Conservation (phyloP, 768 basidiomycete genomes). For the Chiua virens region DNA sequence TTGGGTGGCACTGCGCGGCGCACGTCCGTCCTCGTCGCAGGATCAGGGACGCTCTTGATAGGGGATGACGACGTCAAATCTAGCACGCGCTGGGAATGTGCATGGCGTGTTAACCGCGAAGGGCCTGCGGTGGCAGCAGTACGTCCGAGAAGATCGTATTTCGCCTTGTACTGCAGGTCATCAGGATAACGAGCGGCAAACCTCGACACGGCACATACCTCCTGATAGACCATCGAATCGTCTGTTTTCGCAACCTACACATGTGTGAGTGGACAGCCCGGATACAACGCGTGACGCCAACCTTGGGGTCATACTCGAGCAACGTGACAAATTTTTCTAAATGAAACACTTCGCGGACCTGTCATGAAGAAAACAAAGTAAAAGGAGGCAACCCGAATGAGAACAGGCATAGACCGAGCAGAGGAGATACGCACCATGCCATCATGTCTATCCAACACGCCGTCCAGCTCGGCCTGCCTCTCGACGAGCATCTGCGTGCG, state of each 20-base stretch:
- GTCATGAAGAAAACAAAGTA: neutral
- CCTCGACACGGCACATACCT: constrained; percentile 46
- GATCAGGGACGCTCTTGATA: constrained; percentile 6
- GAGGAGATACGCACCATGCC: constrained; percentile 56
- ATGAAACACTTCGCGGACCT: constrained; percentile 90
- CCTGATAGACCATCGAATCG: constrained; percentile 65
- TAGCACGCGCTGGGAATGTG: constrained; percentile 54
- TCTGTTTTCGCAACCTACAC: constrained; percentile 70
- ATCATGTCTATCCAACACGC: constrained; percentile 67
- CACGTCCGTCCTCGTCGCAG: constrained; percentile 11
- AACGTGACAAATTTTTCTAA: constrained; percentile 78
- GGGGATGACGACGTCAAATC: constrained; percentile 34
- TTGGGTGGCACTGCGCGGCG: constrained; percentile 7
- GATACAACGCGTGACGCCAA: constrained; percentile 43
- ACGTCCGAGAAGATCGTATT: constrained; percentile 60
- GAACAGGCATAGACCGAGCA: neutral
- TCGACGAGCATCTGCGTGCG: constrained; percentile 51
- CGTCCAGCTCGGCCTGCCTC: constrained; percentile 59
- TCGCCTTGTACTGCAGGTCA: constrained; percentile 52
- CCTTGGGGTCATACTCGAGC: constrained; percentile 74
- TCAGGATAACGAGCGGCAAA: neutral
- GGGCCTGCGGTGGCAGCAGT: constrained; percentile 42
- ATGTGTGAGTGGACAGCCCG: constrained; percentile 1
- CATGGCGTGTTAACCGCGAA: constrained; percentile 60
- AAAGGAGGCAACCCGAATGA: neutral